Evolutionary conservation across 305 asterid genomes (phyloP).

Genomic region (Striga hermonthica): DNA sequence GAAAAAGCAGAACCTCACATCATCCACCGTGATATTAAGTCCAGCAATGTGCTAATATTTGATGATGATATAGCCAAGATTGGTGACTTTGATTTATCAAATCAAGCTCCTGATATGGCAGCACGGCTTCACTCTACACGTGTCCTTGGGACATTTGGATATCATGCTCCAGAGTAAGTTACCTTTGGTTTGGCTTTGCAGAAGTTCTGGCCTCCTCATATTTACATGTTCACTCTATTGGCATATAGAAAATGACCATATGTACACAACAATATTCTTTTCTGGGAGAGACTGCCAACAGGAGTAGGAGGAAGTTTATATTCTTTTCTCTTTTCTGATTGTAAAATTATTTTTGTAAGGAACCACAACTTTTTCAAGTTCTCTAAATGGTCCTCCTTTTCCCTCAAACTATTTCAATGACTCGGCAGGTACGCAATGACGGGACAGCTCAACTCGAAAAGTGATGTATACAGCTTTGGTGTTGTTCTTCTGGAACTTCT

Average conservation of each 20-base stretch:
- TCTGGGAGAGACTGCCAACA: not conserved
- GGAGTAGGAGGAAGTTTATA: not conserved
- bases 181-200: constrained; percentile 12
- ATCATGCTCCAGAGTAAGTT: constrained; percentile 63
- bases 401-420: not conserved
- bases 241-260: not conserved
- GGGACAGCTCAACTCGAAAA: constrained; percentile 53
- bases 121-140: constrained; percentile 61
- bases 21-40: constrained; percentile 56
- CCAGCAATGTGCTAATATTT: constrained; percentile 55
- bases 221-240: not conserved
- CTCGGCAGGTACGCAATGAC: constrained; percentile 58
- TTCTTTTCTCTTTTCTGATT: not conserved
- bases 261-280: not conserved
- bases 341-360: not conserved
- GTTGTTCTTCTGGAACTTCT: constrained; percentile 60
- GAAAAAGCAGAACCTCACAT: constrained; percentile 50
- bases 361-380: not conserved
- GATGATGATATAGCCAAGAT: constrained; percentile 52
- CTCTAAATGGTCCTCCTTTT: not conserved
- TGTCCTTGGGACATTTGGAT: constrained; percentile 57
- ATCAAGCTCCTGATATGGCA: constrained; percentile 57
- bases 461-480: constrained; percentile 60
- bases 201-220: not conserved
- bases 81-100: constrained; percentile 53